Base-by-base conservation (phyloP, 225 moss, liverwort and hornwort genomes). In the Takakia lepidozioides region DNA sequence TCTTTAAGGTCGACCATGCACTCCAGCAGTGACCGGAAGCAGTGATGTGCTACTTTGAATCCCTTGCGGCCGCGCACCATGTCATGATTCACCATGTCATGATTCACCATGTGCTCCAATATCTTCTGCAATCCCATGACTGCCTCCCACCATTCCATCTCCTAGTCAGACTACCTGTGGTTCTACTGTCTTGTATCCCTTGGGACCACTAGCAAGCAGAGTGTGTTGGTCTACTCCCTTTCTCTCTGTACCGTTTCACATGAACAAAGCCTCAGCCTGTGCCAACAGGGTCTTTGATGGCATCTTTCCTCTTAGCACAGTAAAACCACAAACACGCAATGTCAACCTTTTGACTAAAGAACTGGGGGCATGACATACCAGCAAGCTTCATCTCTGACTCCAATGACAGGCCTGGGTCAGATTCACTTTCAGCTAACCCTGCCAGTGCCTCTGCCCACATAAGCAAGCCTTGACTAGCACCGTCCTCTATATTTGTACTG, bases 301-400 rank as follows among this genome's bases (percentile, higher is more conserved):
- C 19, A 30, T 16, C 16, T 43, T 17, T 17, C 8, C 16, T 43
- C 9, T 17, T 16, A 17, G 16, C 21, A 17, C n/a, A n/a, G n/a
- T n/a, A n/a, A n/a, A n/a, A n/a, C n/a, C n/a, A n/a, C n/a, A n/a
- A n/a, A n/a, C n/a, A n/a, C n/a, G n/a, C n/a, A n/a, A n/a, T n/a
- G n/a, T n/a, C n/a, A n/a, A n/a, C n/a, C n/a, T n/a, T n/a, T n/a
- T n/a, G n/a, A n/a, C n/a, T n/a, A n/a, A n/a, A 1, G 43, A 43
- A 43, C 6, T 43, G 43, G 43, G 43, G 6, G 16, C 16, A 17
- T 7, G 43, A 43, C 8, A 17, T 75, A 93, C 92, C 92, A 54
- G 85, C 83, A 52, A 93, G 82, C 57, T 83, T 93, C 62, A 93
- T 93, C 68, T 93, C 92, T 47, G 88, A 80, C 53, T 93, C 92